Evolutionary conservation across 805 yeast species (phyloP), one percentile per base, ranked within the genome.

Genomic region (Scheffersomyces coipomensis): DNA sequence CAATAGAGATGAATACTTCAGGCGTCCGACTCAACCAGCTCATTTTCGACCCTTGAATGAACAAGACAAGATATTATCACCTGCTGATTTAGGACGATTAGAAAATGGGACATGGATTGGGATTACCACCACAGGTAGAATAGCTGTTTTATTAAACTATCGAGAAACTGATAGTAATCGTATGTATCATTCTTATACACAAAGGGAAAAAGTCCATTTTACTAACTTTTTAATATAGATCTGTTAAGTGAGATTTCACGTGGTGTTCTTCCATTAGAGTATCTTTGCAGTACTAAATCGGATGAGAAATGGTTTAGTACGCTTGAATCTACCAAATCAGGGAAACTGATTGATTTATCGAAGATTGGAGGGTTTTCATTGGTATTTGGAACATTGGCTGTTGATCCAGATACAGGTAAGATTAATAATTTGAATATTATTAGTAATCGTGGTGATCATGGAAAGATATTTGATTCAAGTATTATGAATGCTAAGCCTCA

Each of bases 61-160:
- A 43, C 61, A 66, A 35, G 58, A 61, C 11, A 45, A 53, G 30
- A 62, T 84, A 1, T 55, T 88, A 9, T 75, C 85, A 6, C 97
- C 97, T 0, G 62, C 73, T 27, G 97, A 91, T 57, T 58, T 85
- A 50, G 88, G 83, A 1, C 60, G 89, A 25, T 62, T 69, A 1
- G 89, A 81, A 39, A 87, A 79, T 46, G 97, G 99, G 1, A 87
- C 97, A 0, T 93, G 99, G 99, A 78, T 88, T 1, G 97, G 96
- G 0, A 73, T 85, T 1, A 72, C 79, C 29, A 66, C 66, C 22
- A 55, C 49, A 2, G 88, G 88, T 0, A 71, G 73, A 43, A 42
- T 90, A 2, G 85, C 95, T 0, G 85, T 85, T 2, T 70, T 91
- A 19, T 81, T 93, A 13, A 91, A 91, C 56, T 81, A 78, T 55